Percentiles rank a stretch among this genome's conserved stretches.
These are phyloP conservation scores for Ceriops tagal DNA, from an alignment of 345 rosid species.

Conservation along the genomic window DNA sequence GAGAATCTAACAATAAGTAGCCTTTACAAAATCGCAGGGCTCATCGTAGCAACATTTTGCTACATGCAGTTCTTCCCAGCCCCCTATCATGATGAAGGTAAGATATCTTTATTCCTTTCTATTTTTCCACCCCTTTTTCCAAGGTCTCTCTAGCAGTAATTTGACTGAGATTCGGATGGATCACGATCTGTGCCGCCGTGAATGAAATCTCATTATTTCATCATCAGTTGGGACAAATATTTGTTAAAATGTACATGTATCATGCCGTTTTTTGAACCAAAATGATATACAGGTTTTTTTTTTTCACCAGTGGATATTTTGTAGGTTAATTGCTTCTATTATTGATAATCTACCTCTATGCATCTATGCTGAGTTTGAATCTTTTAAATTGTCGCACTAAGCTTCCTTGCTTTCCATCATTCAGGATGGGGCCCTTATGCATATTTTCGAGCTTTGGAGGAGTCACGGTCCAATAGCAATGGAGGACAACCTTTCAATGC, in stretches of 20 bases:
- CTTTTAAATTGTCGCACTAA: no score
- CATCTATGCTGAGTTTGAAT: no score
- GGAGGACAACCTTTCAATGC: constrained; percentile 20
- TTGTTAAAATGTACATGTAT: not conserved
- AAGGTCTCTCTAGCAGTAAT: no score
- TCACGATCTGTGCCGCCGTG: no score
- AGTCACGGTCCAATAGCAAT: constrained; percentile 19
- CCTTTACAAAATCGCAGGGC: constrained; percentile 10
- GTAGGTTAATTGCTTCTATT: no score
- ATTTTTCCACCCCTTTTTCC: no score
- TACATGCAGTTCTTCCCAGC: constrained; percentile 63
- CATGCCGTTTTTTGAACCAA: no score
- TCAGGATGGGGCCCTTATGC: constrained; percentile 73
- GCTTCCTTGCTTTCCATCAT: not conserved
- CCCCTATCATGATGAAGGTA: constrained; percentile 53
- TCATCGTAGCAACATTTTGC: constrained; percentile 47
- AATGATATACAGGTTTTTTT: no score
- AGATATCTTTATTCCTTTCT: not conserved
- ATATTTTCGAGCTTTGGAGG: constrained; percentile 53
- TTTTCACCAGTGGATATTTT: no score
- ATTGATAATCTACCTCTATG: no score
- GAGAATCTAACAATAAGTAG: not conserved
- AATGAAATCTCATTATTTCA: not conserved
- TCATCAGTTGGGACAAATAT: not conserved
- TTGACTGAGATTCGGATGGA: no score